Base-by-base conservation (phyloP, 352 stramenopile species). In the Aphanomyces cochlioides region DNA sequence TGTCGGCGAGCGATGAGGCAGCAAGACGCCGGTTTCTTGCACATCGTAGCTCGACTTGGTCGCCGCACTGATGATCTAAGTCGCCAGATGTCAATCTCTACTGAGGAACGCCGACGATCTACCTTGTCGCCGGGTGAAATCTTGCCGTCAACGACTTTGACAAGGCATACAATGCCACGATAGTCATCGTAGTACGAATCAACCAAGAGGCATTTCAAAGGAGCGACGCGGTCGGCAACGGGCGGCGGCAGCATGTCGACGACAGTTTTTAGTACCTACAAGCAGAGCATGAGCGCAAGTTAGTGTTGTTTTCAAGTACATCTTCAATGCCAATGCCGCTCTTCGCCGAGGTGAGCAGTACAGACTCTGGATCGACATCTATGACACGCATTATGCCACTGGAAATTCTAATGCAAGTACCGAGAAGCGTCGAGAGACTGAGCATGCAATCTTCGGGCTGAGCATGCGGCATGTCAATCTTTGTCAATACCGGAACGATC, bases 121-220 rank as follows among this genome's bases (percentile, higher is more conserved):
- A 70, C 64, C 73, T 88, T 89, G 63, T 92, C 85, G n/a, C 87
- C 87, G 4, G 87, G 84, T n/a, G 75, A 77, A n/a, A 94, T 88
- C 17, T 77, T 77, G n/a, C 97, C 97, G 45, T 98, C 95, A 5
- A 98, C 82, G 15, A 95, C 74, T 76, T 98, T 96, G 17, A 99
- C 87, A 3, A 99, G 79, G 75, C 94, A 98, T 40, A 99, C 82
- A 7, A 98, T 97, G 43, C 97, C 97, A 38, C 96, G 85, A 74
- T 94, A 93, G 63, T 91, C 75, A 67, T 99, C 96, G 73, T 98
- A 99, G 95, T 97, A 99, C 50, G 90, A 98, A 77, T 99, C 97
- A 21, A 99, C 90, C 1, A 99, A 84, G 66, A 98, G 82, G 36
- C 87, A 97, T 63, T 95, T 82, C 39, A 99, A 75, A 21, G 89